These are phyloP conservation scores for Corinectria fuckeliana DNA, from an alignment of 2,329 filamentous ascomycete genomes.

Conservation along the genomic window DNA sequence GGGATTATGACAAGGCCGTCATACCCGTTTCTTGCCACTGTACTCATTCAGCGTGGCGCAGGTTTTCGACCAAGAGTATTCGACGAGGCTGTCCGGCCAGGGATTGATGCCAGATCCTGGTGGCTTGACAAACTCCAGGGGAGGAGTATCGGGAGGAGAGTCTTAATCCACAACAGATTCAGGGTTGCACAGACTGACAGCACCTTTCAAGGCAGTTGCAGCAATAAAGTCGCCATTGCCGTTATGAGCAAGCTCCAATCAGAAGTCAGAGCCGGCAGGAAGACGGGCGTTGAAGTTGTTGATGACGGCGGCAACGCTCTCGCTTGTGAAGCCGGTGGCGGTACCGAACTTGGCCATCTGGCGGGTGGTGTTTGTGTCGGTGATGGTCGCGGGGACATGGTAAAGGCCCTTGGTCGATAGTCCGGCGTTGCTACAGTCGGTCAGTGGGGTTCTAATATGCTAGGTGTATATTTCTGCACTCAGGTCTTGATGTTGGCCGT, in stretches of 20 bases:
- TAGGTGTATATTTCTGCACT: neutral
- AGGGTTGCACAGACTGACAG: constrained; percentile 7
- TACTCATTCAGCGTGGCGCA: constrained; percentile 23
- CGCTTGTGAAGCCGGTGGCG: constrained; percentile 10
- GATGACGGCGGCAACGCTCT: constrained; percentile 25
- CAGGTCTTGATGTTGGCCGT: constrained; percentile 24
- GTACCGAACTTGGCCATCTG: constrained; percentile 25
- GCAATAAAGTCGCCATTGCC: constrained; percentile 29
- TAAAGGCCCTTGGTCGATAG: constrained; percentile 24
- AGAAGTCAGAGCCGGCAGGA: constrained; percentile 19
- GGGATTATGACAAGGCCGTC: constrained; percentile 20
- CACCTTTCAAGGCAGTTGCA: neutral
- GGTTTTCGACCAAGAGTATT: constrained; percentile 21
- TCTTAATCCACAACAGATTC: constrained; percentile 19
- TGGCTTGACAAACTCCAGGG: constrained; percentile 22
- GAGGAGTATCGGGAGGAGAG: constrained; percentile 14
- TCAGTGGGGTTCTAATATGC: neutral
- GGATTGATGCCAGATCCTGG: constrained; percentile 11
- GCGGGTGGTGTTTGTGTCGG: constrained; percentile 16
- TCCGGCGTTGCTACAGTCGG: neutral
- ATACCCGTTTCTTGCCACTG: constrained; percentile 23
- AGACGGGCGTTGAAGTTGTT: constrained; percentile 20
- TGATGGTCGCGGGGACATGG: constrained; percentile 22
- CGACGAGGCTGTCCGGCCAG: constrained; percentile 12
- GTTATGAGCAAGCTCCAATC: constrained; percentile 26